phyloP scores from a whole-genome alignment of 306 rosid species.

The Cyamopsis tetragonoloba region DNA sequence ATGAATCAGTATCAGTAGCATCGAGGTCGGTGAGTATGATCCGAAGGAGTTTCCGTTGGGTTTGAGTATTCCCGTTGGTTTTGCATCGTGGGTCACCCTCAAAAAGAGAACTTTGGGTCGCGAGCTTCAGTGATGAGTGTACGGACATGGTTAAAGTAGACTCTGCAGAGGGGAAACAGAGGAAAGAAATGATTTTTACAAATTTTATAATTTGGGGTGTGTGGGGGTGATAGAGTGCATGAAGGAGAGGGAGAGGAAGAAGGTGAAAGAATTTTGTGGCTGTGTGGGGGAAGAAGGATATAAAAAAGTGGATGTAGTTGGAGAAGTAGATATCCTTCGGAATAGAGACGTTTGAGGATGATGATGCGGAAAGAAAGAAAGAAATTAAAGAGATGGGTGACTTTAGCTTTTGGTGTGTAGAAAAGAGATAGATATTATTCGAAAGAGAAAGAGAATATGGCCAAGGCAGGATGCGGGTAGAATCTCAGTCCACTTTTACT shows the following conservation, averaged over 20 bases:
- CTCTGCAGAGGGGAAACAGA: no score
- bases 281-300: neutral
- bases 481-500: slow-evolving; percentile 21
- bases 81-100: slow-evolving; percentile 21
- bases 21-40: slow-evolving; percentile 74
- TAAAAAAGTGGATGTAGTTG: slow-evolving; percentile 19
- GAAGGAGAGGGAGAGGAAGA: neutral
- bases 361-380: slow-evolving; percentile 14
- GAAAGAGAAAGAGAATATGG: slow-evolving; percentile 14
- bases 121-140: slow-evolving; percentile 15
- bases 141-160: slow-evolving; percentile 25
- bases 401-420: slow-evolving; percentile 23
- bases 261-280: neutral
- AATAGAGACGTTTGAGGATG: slow-evolving; percentile 27
- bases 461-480: slow-evolving; percentile 13
- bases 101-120: slow-evolving; percentile 23
- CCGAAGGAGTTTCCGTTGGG: slow-evolving; percentile 47
- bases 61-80: slow-evolving; percentile 22
- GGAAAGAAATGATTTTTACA: neutral
- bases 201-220: neutral
- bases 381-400: neutral
- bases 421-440: neutral
- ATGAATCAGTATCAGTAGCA: slow-evolving; percentile 78
- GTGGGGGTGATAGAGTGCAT: slow-evolving; percentile 8
- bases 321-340: slow-evolving; percentile 13